These are phyloP conservation scores for Debaryomyces robertsiae DNA, from an alignment of 1,139 yeast species.

Conservation along the genomic window DNA sequence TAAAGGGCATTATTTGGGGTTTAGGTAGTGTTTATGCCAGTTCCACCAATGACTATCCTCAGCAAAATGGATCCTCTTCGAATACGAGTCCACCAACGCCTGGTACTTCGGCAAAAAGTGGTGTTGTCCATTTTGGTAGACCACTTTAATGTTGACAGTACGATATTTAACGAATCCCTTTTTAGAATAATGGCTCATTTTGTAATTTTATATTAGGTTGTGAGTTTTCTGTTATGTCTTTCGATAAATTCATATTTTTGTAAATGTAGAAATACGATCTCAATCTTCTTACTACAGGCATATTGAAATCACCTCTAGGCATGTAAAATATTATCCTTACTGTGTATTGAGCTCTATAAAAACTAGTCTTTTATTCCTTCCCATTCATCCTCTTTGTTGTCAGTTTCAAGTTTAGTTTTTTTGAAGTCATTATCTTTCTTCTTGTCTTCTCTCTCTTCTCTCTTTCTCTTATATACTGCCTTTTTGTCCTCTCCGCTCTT, in stretches of 20 bases:
- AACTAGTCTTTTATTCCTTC: constrained; percentile 24
- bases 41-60: constrained; percentile 7
- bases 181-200: constrained; percentile 9
- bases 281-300: not conserved
- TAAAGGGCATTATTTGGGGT: constrained; percentile 59
- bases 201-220: constrained; percentile 1
- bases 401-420: constrained; percentile 22
- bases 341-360: constrained; percentile 11
- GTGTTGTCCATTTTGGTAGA: constrained; percentile 39
- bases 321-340: constrained; percentile 13
- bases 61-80: constrained; percentile 19
- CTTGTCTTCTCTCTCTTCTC: constrained; percentile 43
- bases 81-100: constrained; percentile 27
- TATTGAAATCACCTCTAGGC: constrained; percentile 3
- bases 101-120: constrained; percentile 24
- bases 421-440: constrained; percentile 18
- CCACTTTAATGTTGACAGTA: constrained; percentile 21
- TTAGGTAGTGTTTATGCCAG: constrained; percentile 25
- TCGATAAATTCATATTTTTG: not conserved
- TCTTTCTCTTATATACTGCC: constrained; percentile 55
- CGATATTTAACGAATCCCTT: constrained; percentile 12
- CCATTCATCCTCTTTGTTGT: constrained; percentile 23
- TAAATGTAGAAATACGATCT: not conserved
- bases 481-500: constrained; percentile 59
- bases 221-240: not conserved